Evolutionary conservation across 495 filamentous ascomycete genomes (phyloP).

Genomic region (Apodospora peruviana): DNA sequence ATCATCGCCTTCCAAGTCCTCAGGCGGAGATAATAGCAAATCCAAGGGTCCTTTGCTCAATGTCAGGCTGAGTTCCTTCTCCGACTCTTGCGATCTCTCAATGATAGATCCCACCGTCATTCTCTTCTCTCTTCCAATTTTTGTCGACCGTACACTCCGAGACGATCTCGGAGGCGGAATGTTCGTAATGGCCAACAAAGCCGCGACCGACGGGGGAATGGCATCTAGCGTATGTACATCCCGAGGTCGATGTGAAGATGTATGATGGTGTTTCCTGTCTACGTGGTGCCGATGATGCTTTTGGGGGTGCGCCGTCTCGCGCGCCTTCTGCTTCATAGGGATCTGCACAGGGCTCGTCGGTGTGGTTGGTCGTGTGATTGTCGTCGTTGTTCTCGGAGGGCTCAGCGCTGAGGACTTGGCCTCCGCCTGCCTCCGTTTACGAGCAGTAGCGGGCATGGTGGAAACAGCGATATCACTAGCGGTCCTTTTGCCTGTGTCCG

Average conservation of each 20-base stretch:
- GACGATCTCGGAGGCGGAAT: slow-evolving; percentile 45
- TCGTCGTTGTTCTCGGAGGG: slow-evolving; percentile 23
- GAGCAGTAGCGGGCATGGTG: slow-evolving; percentile 23
- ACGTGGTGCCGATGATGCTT: slow-evolving; percentile 19
- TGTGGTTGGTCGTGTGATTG: slow-evolving; percentile 28
- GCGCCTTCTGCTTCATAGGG: slow-evolving; percentile 29
- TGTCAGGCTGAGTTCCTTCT: slow-evolving; percentile 43
- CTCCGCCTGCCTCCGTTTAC: slow-evolving; percentile 13
- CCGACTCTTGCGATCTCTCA: slow-evolving; percentile 40
- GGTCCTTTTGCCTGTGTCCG: slow-evolving; percentile 7
- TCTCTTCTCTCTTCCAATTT: slow-evolving; percentile 22
- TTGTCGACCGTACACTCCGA: slow-evolving; percentile 19
- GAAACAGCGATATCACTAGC: slow-evolving; percentile 7
- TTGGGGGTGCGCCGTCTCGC: slow-evolving; percentile 24
- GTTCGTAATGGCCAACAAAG: slow-evolving; percentile 53
- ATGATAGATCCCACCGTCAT: slow-evolving; percentile 49
- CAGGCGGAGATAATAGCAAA: slow-evolving; percentile 49
- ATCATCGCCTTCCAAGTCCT: slow-evolving; percentile 47
- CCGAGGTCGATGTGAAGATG: slow-evolving; percentile 17
- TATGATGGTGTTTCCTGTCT: slow-evolving; percentile 10
- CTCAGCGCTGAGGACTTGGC: slow-evolving; percentile 21
- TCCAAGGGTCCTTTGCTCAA: slow-evolving; percentile 46
- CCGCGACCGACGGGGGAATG: slow-evolving; percentile 54
- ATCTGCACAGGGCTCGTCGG: slow-evolving; percentile 44
- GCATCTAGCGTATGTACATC: slow-evolving; percentile 43